Percentiles rank a stretch among this genome's conserved stretches.
phyloP scores from a whole-genome alignment of 1,139 yeast species.

The Candida labiduridarum region DNA sequence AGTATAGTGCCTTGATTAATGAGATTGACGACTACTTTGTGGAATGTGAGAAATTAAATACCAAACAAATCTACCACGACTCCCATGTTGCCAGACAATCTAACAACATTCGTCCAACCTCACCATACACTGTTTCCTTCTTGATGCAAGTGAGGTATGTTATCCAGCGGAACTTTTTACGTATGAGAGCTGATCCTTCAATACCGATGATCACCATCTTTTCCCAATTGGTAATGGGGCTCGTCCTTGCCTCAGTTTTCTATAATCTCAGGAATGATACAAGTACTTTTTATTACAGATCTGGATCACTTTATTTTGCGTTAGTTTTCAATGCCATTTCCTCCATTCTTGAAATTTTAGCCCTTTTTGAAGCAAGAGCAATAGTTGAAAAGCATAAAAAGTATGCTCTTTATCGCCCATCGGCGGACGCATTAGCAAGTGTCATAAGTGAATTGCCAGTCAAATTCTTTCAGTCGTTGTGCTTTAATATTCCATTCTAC shows the following conservation, averaged over 20 bases:
- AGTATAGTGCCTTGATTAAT: slow-evolving; percentile 16
- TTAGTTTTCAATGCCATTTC: slow-evolving; percentile 58
- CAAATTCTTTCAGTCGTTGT: slow-evolving; percentile 46
- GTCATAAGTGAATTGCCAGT: slow-evolving; percentile 60
- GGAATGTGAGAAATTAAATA: slow-evolving; percentile 10
- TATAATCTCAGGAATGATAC: slow-evolving; percentile 51
- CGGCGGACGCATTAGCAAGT: slow-evolving; percentile 64
- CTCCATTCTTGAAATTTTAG: slow-evolving; percentile 58
- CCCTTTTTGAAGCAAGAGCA: slow-evolving; percentile 58
- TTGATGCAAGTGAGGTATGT: slow-evolving; percentile 36
- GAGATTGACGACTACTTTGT: slow-evolving; percentile 21
- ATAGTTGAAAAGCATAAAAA: slow-evolving; percentile 63
- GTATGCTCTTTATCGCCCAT: slow-evolving; percentile 63
- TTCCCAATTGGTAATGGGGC: slow-evolving; percentile 33
- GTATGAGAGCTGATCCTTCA: slow-evolving; percentile 34
- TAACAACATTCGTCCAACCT: slow-evolving; percentile 22
- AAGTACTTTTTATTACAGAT: slow-evolving; percentile 55
- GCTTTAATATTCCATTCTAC: slow-evolving; percentile 52
- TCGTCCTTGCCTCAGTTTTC: slow-evolving; percentile 51
- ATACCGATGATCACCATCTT: slow-evolving; percentile 26
- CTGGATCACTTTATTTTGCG: slow-evolving; percentile 59
- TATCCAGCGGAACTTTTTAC: slow-evolving; percentile 27
- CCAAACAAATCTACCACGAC: slow-evolving; percentile 15
- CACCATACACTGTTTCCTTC: slow-evolving; percentile 39
- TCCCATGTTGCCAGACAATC: slow-evolving; percentile 38